Evolutionary conservation across 192 early-diverging fungal species (phyloP).

Genomic region (Backusella morwellensis): DNA sequence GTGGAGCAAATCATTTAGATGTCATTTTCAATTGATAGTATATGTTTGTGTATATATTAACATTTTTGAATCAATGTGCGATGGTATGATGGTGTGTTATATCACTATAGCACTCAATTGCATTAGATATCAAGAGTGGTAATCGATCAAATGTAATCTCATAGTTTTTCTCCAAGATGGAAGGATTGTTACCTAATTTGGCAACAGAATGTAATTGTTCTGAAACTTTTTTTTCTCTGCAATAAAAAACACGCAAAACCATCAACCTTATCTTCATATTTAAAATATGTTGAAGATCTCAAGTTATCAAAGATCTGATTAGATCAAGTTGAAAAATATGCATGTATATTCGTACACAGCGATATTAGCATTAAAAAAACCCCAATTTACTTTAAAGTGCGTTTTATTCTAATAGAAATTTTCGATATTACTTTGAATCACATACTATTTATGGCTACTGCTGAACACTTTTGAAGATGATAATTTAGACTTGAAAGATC

Average conservation of each 20-base stretch:
- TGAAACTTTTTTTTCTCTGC: neutral
- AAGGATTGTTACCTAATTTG: neutral
- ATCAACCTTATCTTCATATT: too few relatives aligned
- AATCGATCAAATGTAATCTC: neutral
- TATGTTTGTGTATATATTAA: neutral
- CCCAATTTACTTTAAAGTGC: too few relatives aligned
- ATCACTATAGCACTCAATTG: neutral
- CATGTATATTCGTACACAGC: too few relatives aligned
- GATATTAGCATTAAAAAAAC: too few relatives aligned
- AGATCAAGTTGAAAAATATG: too few relatives aligned
- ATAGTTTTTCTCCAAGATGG: neutral
- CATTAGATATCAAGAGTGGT: neutral
- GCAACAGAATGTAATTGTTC: neutral
- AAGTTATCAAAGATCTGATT: too few relatives aligned
- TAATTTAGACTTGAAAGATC: neutral
- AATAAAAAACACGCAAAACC: too few relatives aligned
- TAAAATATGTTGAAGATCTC: too few relatives aligned
- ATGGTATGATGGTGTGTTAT: neutral
- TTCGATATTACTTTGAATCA: neutral
- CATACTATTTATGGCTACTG: neutral
- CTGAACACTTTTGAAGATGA: neutral
- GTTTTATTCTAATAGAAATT: neutral
- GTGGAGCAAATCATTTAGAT: too few relatives aligned
- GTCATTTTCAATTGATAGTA: too few relatives aligned
- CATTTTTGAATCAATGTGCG: neutral